phyloP scores from a whole-genome alignment of 768 basidiomycete genomes.

The Leccinellum rugosiceps region DNA sequence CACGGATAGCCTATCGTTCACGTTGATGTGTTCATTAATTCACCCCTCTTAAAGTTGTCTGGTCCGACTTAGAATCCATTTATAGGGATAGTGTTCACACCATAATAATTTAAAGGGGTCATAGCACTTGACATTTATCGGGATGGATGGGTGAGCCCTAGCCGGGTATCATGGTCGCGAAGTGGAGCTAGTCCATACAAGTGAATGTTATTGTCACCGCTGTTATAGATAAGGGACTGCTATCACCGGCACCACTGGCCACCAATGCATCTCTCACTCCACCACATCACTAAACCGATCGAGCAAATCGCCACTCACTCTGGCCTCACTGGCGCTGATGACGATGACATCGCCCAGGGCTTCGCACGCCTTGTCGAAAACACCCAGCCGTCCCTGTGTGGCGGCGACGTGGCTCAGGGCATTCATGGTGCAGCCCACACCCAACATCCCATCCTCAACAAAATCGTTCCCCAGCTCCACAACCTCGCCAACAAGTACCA shows the following conservation, averaged over 20 bases:
- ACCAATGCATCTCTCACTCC: constrained; percentile 18
- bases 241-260: background rate
- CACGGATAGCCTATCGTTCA: too few relatives aligned
- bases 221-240: too few relatives aligned
- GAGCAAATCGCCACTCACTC: constrained; percentile 25
- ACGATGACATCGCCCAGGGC: constrained; percentile 20
- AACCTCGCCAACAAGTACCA: constrained; percentile 51
- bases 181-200: too few relatives aligned
- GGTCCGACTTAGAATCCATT: too few relatives aligned
- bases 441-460: constrained; percentile 40
- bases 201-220: too few relatives aligned
- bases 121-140: too few relatives aligned
- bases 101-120: too few relatives aligned
- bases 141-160: too few relatives aligned
- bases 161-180: too few relatives aligned
- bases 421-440: constrained; percentile 36
- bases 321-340: constrained; percentile 16
- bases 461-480: constrained; percentile 54
- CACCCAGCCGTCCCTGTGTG: constrained; percentile 7
- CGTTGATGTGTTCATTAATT: too few relatives aligned
- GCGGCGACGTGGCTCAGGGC: constrained; percentile 18
- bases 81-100: too few relatives aligned
- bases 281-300: constrained; percentile 24
- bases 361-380: constrained; percentile 21
- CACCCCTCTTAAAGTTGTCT: too few relatives aligned